Evolutionary conservation across 83 land plant genomes (phyloP).

Genomic region (Picea mariana): DNA sequence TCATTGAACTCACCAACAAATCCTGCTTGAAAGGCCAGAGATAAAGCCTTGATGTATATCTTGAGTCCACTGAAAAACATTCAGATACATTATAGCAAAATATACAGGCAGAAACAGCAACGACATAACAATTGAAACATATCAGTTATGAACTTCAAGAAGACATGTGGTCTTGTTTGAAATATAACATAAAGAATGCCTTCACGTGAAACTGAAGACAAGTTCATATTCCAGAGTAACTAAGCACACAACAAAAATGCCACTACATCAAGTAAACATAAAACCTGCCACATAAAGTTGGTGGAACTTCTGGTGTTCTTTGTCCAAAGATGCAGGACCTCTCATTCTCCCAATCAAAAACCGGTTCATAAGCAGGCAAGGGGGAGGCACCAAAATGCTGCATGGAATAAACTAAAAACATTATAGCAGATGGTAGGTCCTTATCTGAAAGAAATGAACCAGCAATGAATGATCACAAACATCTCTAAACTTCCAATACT

Average conservation of each 20-base stretch:
- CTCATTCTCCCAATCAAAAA: conserved; percentile 93
- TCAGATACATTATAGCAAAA: conserved; percentile 10
- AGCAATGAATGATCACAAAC: neutral
- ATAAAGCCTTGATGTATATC: conserved; percentile 83
- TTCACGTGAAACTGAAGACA: neutral
- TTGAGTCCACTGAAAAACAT: conserved; percentile 68
- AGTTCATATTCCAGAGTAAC: neutral
- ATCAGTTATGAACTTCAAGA: neutral
- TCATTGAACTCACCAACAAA: conserved; percentile 68
- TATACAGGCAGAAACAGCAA: conserved; percentile 1
- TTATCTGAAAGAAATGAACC: neutral
- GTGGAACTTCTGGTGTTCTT: conserved; percentile 62
- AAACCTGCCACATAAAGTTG: conserved; percentile 50
- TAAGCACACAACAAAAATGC: neutral
- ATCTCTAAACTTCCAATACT: neutral
- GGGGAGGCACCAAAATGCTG: conserved; percentile 91
- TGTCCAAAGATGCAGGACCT: conserved; percentile 84
- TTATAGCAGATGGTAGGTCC: neutral
- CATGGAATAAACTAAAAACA: conserved; percentile 9
- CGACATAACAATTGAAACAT: neutral
- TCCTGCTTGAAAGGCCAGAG: conserved; percentile 89
- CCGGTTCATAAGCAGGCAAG: conserved; percentile 91
- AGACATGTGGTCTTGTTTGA: neutral
- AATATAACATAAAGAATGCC: neutral
- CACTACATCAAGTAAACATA: neutral